Evolutionary conservation across 2,329 filamentous ascomycete species (phyloP).

Genomic region (Pseudopithomyces maydicus): DNA sequence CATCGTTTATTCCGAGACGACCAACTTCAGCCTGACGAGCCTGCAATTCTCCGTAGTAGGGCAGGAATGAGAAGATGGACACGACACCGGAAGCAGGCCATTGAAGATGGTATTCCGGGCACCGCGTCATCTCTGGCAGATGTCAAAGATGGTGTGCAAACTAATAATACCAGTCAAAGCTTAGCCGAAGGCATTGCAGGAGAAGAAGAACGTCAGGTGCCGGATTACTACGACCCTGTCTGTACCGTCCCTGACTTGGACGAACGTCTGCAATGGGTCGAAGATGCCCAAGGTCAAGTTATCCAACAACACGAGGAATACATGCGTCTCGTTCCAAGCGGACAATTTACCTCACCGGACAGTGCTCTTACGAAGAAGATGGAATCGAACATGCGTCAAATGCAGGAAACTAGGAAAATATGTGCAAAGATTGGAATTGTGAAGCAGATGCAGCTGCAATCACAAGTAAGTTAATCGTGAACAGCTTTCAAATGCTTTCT

Average conservation of each 20-base stretch:
- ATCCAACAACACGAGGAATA: slow-evolving; percentile 88
- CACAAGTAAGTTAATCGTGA: slow-evolving; percentile 67
- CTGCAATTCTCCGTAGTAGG: slow-evolving; percentile 82
- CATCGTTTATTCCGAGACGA: slow-evolving; percentile 84
- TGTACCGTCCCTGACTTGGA: slow-evolving; percentile 85
- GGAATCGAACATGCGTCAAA: slow-evolving; percentile 88
- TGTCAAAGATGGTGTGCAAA: slow-evolving; percentile 52
- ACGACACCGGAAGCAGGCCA: slow-evolving; percentile 73
- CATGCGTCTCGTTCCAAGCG: slow-evolving; percentile 74
- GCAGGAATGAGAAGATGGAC: slow-evolving; percentile 89
- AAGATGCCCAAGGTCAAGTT: slow-evolving; percentile 86
- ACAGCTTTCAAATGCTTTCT: not conserved
- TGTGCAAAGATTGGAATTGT: slow-evolving; percentile 97
- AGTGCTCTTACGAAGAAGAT: slow-evolving; percentile 79
- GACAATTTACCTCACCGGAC: slow-evolving; percentile 75
- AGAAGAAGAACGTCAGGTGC: slow-evolving; percentile 77
- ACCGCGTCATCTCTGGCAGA: slow-evolving; percentile 55
- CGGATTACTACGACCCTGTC: slow-evolving; percentile 92
- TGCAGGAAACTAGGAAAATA: slow-evolving; percentile 95
- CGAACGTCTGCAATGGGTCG: slow-evolving; percentile 79
- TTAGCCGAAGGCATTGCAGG: slow-evolving; percentile 93
- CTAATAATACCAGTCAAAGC: slow-evolving; percentile 68
- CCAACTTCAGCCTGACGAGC: slow-evolving; percentile 83
- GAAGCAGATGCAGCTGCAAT: slow-evolving; percentile 99
- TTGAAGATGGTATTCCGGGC: slow-evolving; percentile 49